A percentile compares a stretch with the other conserved stretches of the same genome.
Conservation (phyloP, 768 basidiomycete genomes). For the Termitomyces sp. region DNA sequence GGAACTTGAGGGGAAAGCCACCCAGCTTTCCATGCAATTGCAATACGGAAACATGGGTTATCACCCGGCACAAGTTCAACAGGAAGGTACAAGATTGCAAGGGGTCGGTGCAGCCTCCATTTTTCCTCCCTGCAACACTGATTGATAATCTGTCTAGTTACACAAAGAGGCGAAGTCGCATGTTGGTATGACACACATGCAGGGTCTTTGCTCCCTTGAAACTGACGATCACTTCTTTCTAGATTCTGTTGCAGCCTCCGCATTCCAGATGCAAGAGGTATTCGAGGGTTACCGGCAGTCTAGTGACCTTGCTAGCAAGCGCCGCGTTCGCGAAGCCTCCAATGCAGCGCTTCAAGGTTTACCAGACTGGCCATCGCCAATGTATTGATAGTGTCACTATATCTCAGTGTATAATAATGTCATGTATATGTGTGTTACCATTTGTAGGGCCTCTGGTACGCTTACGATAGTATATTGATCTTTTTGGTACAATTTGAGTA, state of each 20-base stretch:
- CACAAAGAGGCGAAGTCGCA: constrained; percentile 52
- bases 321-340: constrained; percentile 71
- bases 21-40: constrained; percentile 42
- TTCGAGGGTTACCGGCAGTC: constrained; percentile 72
- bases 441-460: neutral
- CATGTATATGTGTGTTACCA: neutral
- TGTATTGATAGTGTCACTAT: neutral
- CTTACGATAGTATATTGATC: neutral
- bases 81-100: constrained; percentile 57
- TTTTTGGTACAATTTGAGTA: neutral
- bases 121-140: constrained; percentile 2
- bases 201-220: neutral
- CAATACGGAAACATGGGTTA: constrained; percentile 42
- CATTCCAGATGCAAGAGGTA: constrained; percentile 77
- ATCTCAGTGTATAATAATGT: neutral
- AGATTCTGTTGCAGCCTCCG: constrained; percentile 68
- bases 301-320: constrained; percentile 65
- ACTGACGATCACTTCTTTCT: neutral
- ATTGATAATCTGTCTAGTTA: constrained; percentile 31
- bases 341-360: constrained; percentile 69
- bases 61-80: constrained; percentile 44
- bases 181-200: constrained; percentile 36
- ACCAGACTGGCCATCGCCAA: constrained; percentile 67
- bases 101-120: constrained; percentile 38
- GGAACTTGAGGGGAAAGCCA: constrained; percentile 47